Conservation (phyloP, 2,329 filamentous ascomycete species). For the Hymenoscyphus fructigenus region DNA sequence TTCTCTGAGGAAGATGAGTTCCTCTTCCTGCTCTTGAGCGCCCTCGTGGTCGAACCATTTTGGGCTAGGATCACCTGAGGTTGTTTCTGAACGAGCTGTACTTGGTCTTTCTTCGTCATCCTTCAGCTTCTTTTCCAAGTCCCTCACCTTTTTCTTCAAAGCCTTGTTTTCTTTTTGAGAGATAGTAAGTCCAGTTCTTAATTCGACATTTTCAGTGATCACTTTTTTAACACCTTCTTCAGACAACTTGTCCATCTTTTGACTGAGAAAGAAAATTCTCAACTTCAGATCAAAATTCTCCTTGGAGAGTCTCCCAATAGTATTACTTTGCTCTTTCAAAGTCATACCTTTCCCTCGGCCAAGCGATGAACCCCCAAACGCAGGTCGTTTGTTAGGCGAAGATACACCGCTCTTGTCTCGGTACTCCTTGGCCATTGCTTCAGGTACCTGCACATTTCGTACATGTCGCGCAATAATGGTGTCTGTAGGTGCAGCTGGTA, state of each 20-base stretch:
- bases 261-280: conserved; percentile 95
- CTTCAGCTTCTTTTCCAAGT: conserved; percentile 78
- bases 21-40: conserved; percentile 73
- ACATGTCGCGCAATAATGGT: conserved; percentile 87
- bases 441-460: conserved; percentile 85
- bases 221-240: conserved; percentile 97
- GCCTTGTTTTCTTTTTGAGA: conserved; percentile 88
- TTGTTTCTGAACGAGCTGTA: conserved; percentile 58
- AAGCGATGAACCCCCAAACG: conserved; percentile 49
- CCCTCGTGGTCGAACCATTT: conserved; percentile 57
- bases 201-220: conserved; percentile 94
- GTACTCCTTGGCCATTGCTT: conserved; percentile 84
- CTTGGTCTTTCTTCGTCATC: conserved; percentile 62
- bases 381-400: conserved; percentile 54
- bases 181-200: conserved; percentile 86
- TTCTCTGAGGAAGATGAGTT: conserved; percentile 81
- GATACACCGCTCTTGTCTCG: conserved; percentile 68
- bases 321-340: conserved; percentile 95
- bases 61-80: conserved; percentile 55
- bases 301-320: conserved; percentile 92
- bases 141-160: conserved; percentile 76
- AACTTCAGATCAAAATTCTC: conserved; percentile 98
- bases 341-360: conserved; percentile 72
- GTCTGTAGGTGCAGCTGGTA: conserved; percentile 71
- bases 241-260: conserved; percentile 87